A percentile compares a stretch with the other conserved stretches of the same genome.
Evolutionary conservation across 495 filamentous ascomycete genomes (phyloP).

Genomic region (Venustampulla echinocandica): DNA sequence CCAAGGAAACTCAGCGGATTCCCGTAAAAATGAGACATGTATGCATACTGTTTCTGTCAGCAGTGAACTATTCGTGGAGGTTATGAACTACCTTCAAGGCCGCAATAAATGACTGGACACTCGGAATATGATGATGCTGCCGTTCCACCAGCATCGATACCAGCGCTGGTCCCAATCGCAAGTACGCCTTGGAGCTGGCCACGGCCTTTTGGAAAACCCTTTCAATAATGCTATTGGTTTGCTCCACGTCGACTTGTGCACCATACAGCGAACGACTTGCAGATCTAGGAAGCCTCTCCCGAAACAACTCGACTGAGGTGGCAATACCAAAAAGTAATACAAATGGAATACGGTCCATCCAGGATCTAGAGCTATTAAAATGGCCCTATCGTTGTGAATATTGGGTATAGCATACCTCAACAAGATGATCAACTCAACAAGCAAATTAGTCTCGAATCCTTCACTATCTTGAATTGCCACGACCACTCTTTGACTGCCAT

Average conservation of each 20-base stretch:
- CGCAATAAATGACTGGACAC: slow-evolving; percentile 68
- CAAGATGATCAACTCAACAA: slow-evolving; percentile 69
- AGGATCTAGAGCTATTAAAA: slow-evolving; percentile 47
- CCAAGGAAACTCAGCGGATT: slow-evolving; percentile 73
- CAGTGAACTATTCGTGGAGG: not conserved
- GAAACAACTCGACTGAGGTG: slow-evolving; percentile 83
- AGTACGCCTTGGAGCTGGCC: slow-evolving; percentile 37
- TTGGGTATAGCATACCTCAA: slow-evolving; percentile 51
- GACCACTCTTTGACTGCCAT: slow-evolving; percentile 52
- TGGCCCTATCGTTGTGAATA: not conserved
- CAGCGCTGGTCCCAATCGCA: slow-evolving; percentile 63
- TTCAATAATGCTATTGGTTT: slow-evolving; percentile 65
- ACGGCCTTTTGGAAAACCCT: slow-evolving; percentile 66
- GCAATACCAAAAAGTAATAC: slow-evolving; percentile 80
- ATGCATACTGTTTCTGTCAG: slow-evolving; percentile 3
- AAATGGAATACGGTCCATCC: slow-evolving; percentile 84
- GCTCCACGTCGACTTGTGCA: slow-evolving; percentile 74
- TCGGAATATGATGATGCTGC: slow-evolving; percentile 79
- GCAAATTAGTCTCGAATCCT: slow-evolving; percentile 72
- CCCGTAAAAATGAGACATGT: slow-evolving; percentile 67
- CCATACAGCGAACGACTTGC: slow-evolving; percentile 64
- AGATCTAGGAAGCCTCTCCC: slow-evolving; percentile 70
- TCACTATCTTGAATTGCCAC: slow-evolving; percentile 86
- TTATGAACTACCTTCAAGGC: slow-evolving; percentile 59
- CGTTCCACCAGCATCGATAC: slow-evolving; percentile 59